A percentile compares a stretch with the other conserved stretches of the same genome.
These are phyloP conservation scores for Rhizopogon sp. DNA, from an alignment of 768 basidiomycete species.

Conservation along the genomic window DNA sequence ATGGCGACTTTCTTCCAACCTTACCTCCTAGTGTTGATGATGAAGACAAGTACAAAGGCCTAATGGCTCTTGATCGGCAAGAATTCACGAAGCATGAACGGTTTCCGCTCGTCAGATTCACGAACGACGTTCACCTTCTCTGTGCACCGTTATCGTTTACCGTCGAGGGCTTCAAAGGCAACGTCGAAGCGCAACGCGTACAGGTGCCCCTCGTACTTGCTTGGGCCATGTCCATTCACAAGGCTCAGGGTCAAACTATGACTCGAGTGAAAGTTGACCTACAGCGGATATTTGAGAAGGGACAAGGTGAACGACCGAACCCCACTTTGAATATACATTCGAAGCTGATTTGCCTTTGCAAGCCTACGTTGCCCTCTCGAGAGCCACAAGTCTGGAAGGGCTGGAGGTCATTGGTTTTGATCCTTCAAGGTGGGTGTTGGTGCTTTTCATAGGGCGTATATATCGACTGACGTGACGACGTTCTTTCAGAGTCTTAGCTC, in stretches of 20 bases:
- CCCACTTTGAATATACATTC: not conserved
- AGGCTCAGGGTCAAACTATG: constrained; percentile 95
- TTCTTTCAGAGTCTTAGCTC: constrained; percentile 29
- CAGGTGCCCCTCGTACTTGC: constrained; percentile 82
- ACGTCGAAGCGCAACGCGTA: constrained; percentile 28
- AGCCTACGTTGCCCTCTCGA: constrained; percentile 34
- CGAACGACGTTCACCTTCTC: constrained; percentile 22
- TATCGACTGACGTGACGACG: not conserved
- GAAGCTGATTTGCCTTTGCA: constrained; percentile 2
- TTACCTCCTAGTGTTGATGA: constrained; percentile 1
- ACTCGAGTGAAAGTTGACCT: constrained; percentile 93
- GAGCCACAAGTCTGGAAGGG: constrained; percentile 36
- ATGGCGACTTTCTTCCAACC: not conserved
- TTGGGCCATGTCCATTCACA: constrained; percentile 99
- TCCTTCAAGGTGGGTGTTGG: constrained; percentile 19
- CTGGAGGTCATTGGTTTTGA: constrained; percentile 34
- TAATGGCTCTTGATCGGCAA: constrained; percentile 13
- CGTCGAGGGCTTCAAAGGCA: constrained; percentile 28
- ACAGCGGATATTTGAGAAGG: constrained; percentile 86
- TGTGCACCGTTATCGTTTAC: constrained; percentile 30
- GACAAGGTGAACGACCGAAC: constrained; percentile 33
- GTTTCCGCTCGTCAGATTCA: constrained; percentile 34
- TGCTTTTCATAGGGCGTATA: not conserved
- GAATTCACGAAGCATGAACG: constrained; percentile 11
- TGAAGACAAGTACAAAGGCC: not conserved